Evolutionary conservation across 768 basidiomycete species (phyloP), one percentile per base, ranked within the genome.

Genomic region (Coprinopsis sp.): DNA sequence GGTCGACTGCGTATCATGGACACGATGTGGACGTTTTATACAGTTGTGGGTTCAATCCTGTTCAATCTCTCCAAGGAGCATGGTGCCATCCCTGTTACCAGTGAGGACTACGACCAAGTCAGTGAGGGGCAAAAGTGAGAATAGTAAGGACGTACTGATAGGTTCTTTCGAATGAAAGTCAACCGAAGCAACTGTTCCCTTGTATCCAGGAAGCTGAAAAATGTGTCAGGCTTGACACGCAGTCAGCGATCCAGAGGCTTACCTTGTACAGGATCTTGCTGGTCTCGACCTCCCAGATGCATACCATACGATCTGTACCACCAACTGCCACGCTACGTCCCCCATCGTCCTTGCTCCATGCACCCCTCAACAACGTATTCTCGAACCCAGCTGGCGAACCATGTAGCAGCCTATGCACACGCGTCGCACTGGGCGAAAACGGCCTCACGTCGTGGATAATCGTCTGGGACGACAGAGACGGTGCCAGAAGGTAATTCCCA

Each of bases 131-230:
- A 47, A 25, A 38, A 44, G 18, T 33, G 24, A 25, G 21, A 12
- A 37, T 19, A 41, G 13, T 12, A 46, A 29, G 25, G 21, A 72
- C 92, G 53, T 64, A 95, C 92, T 79, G 63, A 96, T 93, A 10
- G 93, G 94, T 57, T 96, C 93, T 58, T 84, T 91, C 7, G 95
- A 92, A 63, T 95, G 92, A 72, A 95, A 96, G 56, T 95, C 96
- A 0, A 92, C 91, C n/a, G 85, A 72, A 1, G 91, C 93, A 12
- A 98, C 93, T 0, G 94, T 94, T 10, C 95, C 94, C 64, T 91
- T 96, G 64, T 99, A 95, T 12, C 95, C 95, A 30, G 95, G 91
- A 47, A 97, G 76, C 89, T 90, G 22, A n/a, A n/a, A n/a, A 3
- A 30, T 10, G 50, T 46, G 30, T 44, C 13, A 33, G 43, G 19